Conservation (phyloP, 164 flowering plant genomes). For the Dillenia turbinata region DNA sequence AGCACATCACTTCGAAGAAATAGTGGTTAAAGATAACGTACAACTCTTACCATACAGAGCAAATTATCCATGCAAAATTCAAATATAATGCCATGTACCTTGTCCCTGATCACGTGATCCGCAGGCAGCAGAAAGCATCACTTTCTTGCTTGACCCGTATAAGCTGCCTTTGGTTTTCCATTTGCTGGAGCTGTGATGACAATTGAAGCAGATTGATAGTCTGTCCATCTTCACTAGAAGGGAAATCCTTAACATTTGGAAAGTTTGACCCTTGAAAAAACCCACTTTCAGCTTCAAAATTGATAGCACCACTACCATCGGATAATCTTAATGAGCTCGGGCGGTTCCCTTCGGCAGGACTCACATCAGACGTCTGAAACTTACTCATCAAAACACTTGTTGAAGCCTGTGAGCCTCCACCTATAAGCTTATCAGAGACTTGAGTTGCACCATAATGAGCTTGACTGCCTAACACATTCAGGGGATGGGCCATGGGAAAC, state of each 20-base stretch:
- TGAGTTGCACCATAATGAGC: constrained; percentile 22
- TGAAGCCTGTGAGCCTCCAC: constrained; percentile 27
- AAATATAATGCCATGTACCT: background rate
- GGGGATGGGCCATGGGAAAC: constrained; percentile 28
- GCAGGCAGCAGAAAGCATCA: constrained; percentile 31
- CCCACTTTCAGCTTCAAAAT: constrained; percentile 31
- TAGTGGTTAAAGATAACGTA: too few species aligned
- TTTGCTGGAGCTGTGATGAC: constrained; percentile 58
- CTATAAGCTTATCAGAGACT: constrained; percentile 26
- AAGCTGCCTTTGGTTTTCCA: constrained; percentile 38
- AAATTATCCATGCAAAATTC: too few species aligned
- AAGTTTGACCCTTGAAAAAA: constrained; percentile 28
- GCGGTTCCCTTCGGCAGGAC: constrained; percentile 28
- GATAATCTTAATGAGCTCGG: constrained; percentile 27
- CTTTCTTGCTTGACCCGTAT: constrained; percentile 35
- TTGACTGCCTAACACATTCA: constrained; percentile 18
- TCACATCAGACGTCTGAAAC: constrained; percentile 28
- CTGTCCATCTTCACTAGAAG: constrained; percentile 26
- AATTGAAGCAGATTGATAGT: constrained; percentile 50
- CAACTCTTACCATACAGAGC: too few species aligned
- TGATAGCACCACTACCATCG: constrained; percentile 20
- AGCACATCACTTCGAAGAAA: too few species aligned
- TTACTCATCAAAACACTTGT: constrained; percentile 30
- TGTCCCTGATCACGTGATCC: constrained; percentile 17
- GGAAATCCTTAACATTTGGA: constrained; percentile 17